phyloP scores from a whole-genome alignment of 495 filamentous ascomycete species.

The Penicillium lividum region DNA sequence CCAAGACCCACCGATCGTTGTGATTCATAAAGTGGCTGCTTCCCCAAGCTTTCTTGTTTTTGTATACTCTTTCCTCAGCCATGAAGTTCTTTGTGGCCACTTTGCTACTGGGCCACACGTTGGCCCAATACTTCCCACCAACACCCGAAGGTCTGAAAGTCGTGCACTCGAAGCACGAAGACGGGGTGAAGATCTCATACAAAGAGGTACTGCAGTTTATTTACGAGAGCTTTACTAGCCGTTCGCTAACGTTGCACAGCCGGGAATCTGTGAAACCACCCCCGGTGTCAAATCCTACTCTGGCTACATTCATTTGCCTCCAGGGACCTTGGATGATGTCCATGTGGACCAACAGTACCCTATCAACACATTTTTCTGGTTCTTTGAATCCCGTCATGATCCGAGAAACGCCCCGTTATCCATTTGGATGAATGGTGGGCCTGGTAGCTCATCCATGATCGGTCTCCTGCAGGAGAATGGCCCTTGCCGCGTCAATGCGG shows the following conservation, averaged over 20 bases:
- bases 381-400: slow-evolving; percentile 47
- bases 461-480: slow-evolving; percentile 65
- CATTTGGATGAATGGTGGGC: slow-evolving; percentile 59
- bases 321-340: slow-evolving; percentile 35
- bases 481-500: slow-evolving; percentile 56
- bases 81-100: slow-evolving; percentile 6
- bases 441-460: slow-evolving; percentile 60
- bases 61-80: no score
- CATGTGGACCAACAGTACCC: slow-evolving; percentile 36
- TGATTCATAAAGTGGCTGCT: slow-evolving; percentile 4
- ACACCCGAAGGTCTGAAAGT: slow-evolving; percentile 52
- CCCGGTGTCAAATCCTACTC: slow-evolving; percentile 47
- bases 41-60: background rate
- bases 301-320: slow-evolving; percentile 46
- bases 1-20: background rate
- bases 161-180: slow-evolving; percentile 56
- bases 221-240: background rate
- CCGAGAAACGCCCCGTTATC: slow-evolving; percentile 51
- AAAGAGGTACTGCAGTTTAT: slow-evolving; percentile 51
- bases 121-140: slow-evolving; percentile 58
- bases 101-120: slow-evolving; percentile 22
- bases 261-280: slow-evolving; percentile 53
- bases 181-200: slow-evolving; percentile 63
- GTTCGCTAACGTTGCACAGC: slow-evolving; percentile 31
- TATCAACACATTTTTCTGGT: slow-evolving; percentile 51